Conservation (phyloP, 2,329 filamentous ascomycete genomes). For the Cladophialophora bantiana region DNA sequence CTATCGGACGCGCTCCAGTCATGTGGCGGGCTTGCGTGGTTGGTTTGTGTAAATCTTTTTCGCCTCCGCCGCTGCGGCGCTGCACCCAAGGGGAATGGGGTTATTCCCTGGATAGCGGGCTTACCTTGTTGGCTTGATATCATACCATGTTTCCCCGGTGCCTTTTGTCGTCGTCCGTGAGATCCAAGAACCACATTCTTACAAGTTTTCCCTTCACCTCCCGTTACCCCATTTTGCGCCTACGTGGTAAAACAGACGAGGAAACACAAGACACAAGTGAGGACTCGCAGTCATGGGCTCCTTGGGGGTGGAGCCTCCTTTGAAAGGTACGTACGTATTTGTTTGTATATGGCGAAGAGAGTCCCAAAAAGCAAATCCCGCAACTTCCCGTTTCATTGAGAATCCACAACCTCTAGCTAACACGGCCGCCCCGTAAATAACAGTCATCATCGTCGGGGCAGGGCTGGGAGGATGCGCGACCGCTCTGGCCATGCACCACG, state of each 20-base stretch:
- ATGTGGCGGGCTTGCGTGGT: neutral
- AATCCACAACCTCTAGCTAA: neutral
- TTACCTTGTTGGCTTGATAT: neutral
- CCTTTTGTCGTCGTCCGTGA: neutral
- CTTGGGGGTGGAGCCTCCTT: constrained; percentile 24
- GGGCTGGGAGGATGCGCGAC: constrained; percentile 69
- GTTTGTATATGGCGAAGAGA: neutral
- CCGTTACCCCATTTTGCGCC: neutral
- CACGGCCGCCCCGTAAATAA: neutral
- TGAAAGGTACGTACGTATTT: constrained; percentile 27
- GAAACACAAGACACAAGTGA: neutral
- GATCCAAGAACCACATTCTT: neutral
- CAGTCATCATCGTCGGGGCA: constrained; percentile 39
- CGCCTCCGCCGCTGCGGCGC: neutral
- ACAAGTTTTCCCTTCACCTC: neutral
- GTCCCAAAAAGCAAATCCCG: neutral
- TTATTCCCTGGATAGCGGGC: neutral
- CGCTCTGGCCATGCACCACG: constrained; percentile 68
- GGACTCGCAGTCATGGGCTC: constrained; percentile 25
- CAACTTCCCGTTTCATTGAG: neutral
- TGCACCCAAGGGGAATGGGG: neutral
- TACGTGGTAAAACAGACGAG: neutral
- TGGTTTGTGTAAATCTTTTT: neutral
- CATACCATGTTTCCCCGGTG: neutral
- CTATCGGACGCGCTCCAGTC: neutral